phyloP scores from a whole-genome alignment of 495 filamentous ascomycete species.

The Haplographium delicatum region DNA sequence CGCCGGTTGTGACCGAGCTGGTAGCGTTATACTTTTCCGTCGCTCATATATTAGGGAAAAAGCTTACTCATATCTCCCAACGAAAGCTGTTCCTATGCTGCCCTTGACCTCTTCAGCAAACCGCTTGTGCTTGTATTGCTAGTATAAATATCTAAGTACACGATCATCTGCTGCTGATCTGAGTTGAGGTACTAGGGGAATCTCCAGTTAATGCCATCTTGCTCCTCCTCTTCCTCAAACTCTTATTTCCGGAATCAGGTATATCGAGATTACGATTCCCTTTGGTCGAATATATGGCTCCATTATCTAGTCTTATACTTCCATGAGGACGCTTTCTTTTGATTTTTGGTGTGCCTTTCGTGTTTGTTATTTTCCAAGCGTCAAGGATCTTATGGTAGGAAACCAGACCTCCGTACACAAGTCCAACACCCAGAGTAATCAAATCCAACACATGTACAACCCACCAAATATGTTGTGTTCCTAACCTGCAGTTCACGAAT shows the following conservation, averaged over 20 bases:
- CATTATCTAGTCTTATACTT: neutral
- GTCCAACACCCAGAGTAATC: constrained; percentile 38
- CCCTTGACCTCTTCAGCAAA: too few relatives aligned
- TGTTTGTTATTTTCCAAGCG: neutral
- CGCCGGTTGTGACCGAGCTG: too few relatives aligned
- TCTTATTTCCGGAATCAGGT: constrained; percentile 10
- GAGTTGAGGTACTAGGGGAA: constrained; percentile 1
- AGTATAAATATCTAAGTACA: too few relatives aligned
- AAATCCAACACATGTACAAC: constrained; percentile 69
- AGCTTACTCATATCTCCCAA: too few relatives aligned
- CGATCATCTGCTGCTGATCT: too few relatives aligned
- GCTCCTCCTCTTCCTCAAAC: constrained; percentile 12
- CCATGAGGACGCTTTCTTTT: neutral
- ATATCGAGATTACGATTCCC: constrained; percentile 7
- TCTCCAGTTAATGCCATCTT: neutral
- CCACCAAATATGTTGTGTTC: constrained; percentile 94
- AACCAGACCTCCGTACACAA: constrained; percentile 27
- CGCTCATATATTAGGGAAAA: too few relatives aligned
- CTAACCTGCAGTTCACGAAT: constrained; percentile 69
- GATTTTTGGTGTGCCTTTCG: neutral
- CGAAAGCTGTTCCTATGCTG: too few relatives aligned
- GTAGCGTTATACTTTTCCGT: too few relatives aligned
- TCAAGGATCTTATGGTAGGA: neutral
- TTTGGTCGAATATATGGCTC: neutral
- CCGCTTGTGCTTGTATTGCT: too few relatives aligned